Percentiles rank a stretch among this genome's conserved stretches.
Conservation (phyloP, 192 early-diverging fungal genomes). For the Backusella australiensis region DNA sequence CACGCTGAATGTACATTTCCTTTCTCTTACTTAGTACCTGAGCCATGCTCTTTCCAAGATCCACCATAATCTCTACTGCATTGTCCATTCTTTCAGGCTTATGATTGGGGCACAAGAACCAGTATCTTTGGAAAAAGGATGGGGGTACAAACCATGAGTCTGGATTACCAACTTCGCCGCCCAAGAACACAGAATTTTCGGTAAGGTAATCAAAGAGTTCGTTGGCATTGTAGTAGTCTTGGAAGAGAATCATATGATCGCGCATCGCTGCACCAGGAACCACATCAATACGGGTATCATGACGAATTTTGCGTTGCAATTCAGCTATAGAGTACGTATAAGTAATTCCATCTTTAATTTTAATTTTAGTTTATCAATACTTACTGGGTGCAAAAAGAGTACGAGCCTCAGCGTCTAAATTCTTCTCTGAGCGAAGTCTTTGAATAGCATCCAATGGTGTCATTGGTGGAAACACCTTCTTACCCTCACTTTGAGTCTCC, state of each 20-base stretch:
- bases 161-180: conserved; percentile 29
- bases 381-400: conserved; percentile 22
- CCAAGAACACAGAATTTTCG: conserved; percentile 18
- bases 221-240: conserved; percentile 30
- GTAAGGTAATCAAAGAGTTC: conserved; percentile 20
- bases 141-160: conserved; percentile 32
- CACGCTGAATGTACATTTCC: conserved; percentile 5
- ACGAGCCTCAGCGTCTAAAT: not conserved
- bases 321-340: conserved; percentile 18
- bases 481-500: not conserved
- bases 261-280: conserved; percentile 30
- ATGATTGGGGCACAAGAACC: conserved; percentile 33
- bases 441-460: conserved; percentile 23
- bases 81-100: conserved; percentile 25
- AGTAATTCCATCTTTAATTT: not conserved
- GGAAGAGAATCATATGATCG: conserved; percentile 28
- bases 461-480: conserved; percentile 28
- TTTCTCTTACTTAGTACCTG: not conserved
- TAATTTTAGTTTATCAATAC: not conserved
- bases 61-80: conserved; percentile 19
- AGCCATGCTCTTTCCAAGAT: conserved; percentile 15
- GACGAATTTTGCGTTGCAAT: conserved; percentile 29
- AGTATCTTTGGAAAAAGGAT: conserved; percentile 24
- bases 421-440: conserved; percentile 9
- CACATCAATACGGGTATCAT: conserved; percentile 30